These are phyloP conservation scores for Cubamyces sp. DNA, from an alignment of 768 basidiomycete species.

Conservation along the genomic window DNA sequence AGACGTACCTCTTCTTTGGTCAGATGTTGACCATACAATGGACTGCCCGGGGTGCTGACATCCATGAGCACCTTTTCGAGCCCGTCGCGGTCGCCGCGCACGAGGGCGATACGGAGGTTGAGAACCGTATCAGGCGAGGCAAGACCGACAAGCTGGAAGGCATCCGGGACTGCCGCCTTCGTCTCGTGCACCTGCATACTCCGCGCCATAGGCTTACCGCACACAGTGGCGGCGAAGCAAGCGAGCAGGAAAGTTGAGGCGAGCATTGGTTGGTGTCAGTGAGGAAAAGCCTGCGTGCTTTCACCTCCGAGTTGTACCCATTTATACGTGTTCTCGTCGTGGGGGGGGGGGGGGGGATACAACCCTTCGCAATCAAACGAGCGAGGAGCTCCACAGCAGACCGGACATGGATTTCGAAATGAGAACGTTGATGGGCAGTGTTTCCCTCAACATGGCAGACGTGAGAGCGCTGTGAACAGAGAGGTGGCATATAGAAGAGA, in stretches of 20 bases:
- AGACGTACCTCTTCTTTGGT: constrained; percentile 41
- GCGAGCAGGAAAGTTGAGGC: constrained; percentile 20
- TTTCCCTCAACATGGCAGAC: background rate
- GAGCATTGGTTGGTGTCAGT: constrained; percentile 20
- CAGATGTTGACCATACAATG: constrained; percentile 42
- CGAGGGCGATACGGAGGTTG: constrained; percentile 43
- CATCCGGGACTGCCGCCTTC: constrained; percentile 31
- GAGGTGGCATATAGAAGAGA: background rate
- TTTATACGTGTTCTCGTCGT: constrained; percentile 5
- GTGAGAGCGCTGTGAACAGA: background rate
- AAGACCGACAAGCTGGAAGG: constrained; percentile 35
- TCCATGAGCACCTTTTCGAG: constrained; percentile 42
- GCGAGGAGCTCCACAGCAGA: background rate
- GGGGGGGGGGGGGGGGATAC: no score
- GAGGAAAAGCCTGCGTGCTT: background rate
- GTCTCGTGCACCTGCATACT: constrained; percentile 37
- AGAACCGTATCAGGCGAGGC: constrained; percentile 38
- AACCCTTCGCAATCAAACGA: no score
- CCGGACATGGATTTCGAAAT: background rate
- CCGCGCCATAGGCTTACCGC: constrained; percentile 29
- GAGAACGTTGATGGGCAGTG: background rate
- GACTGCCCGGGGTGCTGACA: constrained; percentile 43
- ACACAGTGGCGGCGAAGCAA: constrained; percentile 23
- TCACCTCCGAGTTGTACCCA: background rate
- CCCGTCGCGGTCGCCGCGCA: constrained; percentile 39